Percentiles rank a stretch among this genome's conserved stretches.
Evolutionary conservation across 495 filamentous ascomycete genomes (phyloP).

Genomic region (Penicillium nucicola): DNA sequence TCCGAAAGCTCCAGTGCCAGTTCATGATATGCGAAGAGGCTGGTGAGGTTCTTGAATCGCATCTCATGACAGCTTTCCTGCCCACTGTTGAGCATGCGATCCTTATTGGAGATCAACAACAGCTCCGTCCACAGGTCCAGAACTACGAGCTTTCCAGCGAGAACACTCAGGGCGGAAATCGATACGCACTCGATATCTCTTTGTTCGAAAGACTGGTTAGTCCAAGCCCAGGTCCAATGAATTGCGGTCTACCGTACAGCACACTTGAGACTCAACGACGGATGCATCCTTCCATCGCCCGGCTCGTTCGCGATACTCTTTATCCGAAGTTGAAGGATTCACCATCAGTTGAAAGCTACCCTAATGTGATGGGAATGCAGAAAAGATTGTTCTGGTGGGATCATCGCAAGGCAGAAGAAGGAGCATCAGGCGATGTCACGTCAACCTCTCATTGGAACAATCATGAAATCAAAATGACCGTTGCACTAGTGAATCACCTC

Average conservation of each 20-base stretch:
- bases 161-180: constrained; percentile 43
- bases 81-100: constrained; percentile 71
- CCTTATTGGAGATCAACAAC: constrained; percentile 73
- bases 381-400: constrained; percentile 72
- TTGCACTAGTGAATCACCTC: constrained; percentile 67
- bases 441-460: constrained; percentile 63
- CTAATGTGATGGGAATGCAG: constrained; percentile 62
- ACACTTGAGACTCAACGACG: constrained; percentile 64
- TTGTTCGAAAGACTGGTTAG: constrained; percentile 68
- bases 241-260: constrained; percentile 47
- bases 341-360: constrained; percentile 48
- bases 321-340: constrained; percentile 66
- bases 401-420: constrained; percentile 57
- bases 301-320: constrained; percentile 55
- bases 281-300: constrained; percentile 73
- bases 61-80: constrained; percentile 64
- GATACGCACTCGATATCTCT: constrained; percentile 62
- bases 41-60: constrained; percentile 71
- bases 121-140: constrained; percentile 67
- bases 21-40: constrained; percentile 77
- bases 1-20: constrained; percentile 60
- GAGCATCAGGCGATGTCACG: constrained; percentile 34
- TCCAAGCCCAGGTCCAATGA: constrained; percentile 10
- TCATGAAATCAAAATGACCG: constrained; percentile 65
- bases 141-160: constrained; percentile 63